Conservation (phyloP, 2,329 filamentous ascomycete genomes). For the Clarireedia paspali region DNA sequence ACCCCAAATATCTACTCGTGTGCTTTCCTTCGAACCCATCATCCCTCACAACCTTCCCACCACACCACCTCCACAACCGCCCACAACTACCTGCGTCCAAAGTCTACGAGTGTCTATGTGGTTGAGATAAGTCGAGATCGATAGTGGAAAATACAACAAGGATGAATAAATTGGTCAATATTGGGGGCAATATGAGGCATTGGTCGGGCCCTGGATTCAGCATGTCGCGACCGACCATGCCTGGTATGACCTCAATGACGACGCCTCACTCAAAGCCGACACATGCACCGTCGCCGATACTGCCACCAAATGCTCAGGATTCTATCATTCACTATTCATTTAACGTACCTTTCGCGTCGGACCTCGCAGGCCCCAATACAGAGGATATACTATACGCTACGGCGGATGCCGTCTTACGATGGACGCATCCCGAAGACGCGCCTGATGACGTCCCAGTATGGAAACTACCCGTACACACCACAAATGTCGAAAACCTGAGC, state of each 20-base stretch:
- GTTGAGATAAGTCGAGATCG: conserved; percentile 3
- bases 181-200: conserved; percentile 63
- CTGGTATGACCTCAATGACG: conserved; percentile 37
- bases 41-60: background rate
- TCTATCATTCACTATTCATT: conserved; percentile 86
- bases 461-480: conserved; percentile 84
- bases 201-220: conserved; percentile 59
- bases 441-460: conserved; percentile 78
- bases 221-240: conserved; percentile 45
- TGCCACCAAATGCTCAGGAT: conserved; percentile 65
- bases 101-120: background rate
- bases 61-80: background rate
- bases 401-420: conserved; percentile 76
- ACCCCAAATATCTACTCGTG: background rate
- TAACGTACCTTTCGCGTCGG: conserved; percentile 93
- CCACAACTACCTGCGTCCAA: background rate
- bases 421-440: conserved; percentile 86
- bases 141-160: conserved; percentile 28
- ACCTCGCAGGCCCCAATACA: conserved; percentile 82
- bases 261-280: conserved; percentile 48
- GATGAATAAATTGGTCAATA: conserved; percentile 66
- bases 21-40: background rate
- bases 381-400: conserved; percentile 94
- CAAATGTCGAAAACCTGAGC: conserved; percentile 74
- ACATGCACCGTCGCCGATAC: conserved; percentile 46